A percentile compares a stretch with the other conserved stretches of the same genome.
Conservation (phyloP, 2,329 filamentous ascomycete species). For the Aspergillus aculeatinus region DNA sequence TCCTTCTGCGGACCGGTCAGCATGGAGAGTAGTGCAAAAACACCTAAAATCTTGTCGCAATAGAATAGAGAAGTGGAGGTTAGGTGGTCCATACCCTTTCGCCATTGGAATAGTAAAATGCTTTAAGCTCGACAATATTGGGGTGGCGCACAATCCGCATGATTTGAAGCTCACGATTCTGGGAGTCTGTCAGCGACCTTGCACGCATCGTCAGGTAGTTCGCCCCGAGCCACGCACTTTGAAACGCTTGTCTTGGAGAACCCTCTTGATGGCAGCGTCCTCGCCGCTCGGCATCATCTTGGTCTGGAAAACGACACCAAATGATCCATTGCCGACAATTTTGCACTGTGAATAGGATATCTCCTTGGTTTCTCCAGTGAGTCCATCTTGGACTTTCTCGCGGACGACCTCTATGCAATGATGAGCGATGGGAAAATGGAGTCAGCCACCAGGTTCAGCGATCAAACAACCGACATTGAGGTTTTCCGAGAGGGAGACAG, state of each 20-base stretch:
- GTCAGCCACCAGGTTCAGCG: slow-evolving; percentile 18
- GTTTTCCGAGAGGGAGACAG: not conserved
- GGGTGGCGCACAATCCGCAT: slow-evolving; percentile 99
- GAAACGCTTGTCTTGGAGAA: slow-evolving; percentile 98
- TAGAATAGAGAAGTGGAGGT: not conserved
- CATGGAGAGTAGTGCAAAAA: slow-evolving; percentile 10
- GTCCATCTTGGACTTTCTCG: slow-evolving; percentile 97
- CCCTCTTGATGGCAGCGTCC: slow-evolving; percentile 98
- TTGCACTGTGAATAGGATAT: slow-evolving; percentile 99
- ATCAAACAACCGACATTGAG: slow-evolving; percentile 26
- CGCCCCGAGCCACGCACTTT: slow-evolving; percentile 64
- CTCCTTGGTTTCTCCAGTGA: slow-evolving; percentile 94
- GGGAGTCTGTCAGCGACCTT: slow-evolving; percentile 33
- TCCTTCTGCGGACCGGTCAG: slow-evolving; percentile 67
- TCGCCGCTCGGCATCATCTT: slow-evolving; percentile 97
- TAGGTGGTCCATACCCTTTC: slow-evolving; percentile 70
- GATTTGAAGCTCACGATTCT: slow-evolving; percentile 99
- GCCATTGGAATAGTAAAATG: slow-evolving; percentile 99
- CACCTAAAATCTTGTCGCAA: not conserved
- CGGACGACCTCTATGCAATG: slow-evolving; percentile 78
- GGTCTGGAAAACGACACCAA: slow-evolving; percentile 98
- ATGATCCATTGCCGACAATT: slow-evolving; percentile 98
- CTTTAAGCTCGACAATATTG: slow-evolving; percentile 98
- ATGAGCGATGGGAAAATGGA: slow-evolving; percentile 12
- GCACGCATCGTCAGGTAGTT: not conserved